Conservation (phyloP, 2,329 filamentous ascomycete species). For the Tolypocladium ophioglossoides region DNA sequence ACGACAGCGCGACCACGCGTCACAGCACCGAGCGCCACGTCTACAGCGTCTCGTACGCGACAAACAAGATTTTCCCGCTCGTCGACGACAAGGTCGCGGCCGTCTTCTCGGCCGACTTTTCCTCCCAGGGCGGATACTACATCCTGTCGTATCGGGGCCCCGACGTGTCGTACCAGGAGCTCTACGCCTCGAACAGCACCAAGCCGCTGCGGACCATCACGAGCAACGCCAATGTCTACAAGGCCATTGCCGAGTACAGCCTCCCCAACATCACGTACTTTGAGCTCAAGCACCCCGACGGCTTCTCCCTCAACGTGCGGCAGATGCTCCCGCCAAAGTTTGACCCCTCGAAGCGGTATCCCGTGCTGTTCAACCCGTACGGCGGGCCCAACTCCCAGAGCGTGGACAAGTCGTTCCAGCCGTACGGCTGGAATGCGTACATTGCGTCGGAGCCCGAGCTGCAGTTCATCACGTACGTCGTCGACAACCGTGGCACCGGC, state of each 20-base stretch:
- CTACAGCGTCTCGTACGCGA: conserved; percentile 53
- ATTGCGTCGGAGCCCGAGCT: conserved; percentile 57
- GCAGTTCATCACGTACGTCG: conserved; percentile 55
- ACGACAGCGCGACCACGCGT: conserved; percentile 54
- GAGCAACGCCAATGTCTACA: conserved; percentile 46
- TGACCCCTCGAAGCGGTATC: conserved; percentile 51
- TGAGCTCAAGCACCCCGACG: conserved; percentile 50
- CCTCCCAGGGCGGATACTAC: conserved; percentile 50
- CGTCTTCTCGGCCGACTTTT: conserved; percentile 56
- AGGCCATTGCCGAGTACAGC: conserved; percentile 46
- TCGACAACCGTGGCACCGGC: conserved; percentile 59
- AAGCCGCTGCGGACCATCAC: conserved; percentile 47
- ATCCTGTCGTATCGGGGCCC: conserved; percentile 55
- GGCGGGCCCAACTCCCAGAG: conserved; percentile 56
- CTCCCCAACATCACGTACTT: conserved; percentile 55
- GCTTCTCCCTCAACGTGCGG: conserved; percentile 53
- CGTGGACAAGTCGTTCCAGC: conserved; percentile 44
- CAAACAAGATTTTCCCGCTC: conserved; percentile 42
- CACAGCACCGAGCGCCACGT: conserved; percentile 59
- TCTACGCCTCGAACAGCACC: conserved; percentile 45
- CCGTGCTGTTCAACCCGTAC: conserved; percentile 56
- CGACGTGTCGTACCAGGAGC: conserved; percentile 58
- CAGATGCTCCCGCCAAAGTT: conserved; percentile 56
- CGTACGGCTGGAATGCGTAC: conserved; percentile 50
- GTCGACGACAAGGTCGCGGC: conserved; percentile 50